Conservation (phyloP, 495 filamentous ascomycete species). For the Xylaria flabelliformis region DNA sequence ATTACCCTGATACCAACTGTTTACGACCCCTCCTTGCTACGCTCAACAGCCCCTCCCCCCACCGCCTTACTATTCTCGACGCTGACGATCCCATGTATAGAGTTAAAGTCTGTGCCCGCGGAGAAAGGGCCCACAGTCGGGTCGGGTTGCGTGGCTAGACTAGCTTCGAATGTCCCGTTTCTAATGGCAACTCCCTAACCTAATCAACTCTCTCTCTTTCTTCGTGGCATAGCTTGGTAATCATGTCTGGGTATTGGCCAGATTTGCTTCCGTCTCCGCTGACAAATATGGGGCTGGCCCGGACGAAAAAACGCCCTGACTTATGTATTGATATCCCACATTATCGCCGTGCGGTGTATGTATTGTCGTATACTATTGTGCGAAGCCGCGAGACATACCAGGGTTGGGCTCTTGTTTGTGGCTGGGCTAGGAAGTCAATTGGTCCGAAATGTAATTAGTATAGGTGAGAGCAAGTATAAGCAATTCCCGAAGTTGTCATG, state of each 20-base stretch:
- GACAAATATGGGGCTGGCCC: constrained; percentile 23
- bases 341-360: not conserved
- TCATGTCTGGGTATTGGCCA: constrained; percentile 5
- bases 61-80: constrained; percentile 21
- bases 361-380: no score
- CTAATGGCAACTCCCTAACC: not conserved
- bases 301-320: not conserved
- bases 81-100: constrained; percentile 1
- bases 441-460: not conserved
- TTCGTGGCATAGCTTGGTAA: constrained; percentile 5
- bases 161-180: not conserved
- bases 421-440: not conserved
- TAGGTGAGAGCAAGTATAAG: not conserved
- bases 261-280: not conserved
- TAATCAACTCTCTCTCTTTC: constrained; percentile 3
- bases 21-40: constrained; percentile 11
- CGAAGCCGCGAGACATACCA: not conserved
- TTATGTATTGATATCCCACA: not conserved
- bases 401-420: not conserved
- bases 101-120: not conserved
- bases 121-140: not conserved
- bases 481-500: not conserved
- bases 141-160: constrained; percentile 8
- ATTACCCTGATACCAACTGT: not conserved
- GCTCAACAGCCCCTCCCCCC: constrained; percentile 13